A percentile compares a stretch with the other conserved stretches of the same genome.
Conservation (phyloP, 345 rosid species). For the Excoecaria cochinchinensis region DNA sequence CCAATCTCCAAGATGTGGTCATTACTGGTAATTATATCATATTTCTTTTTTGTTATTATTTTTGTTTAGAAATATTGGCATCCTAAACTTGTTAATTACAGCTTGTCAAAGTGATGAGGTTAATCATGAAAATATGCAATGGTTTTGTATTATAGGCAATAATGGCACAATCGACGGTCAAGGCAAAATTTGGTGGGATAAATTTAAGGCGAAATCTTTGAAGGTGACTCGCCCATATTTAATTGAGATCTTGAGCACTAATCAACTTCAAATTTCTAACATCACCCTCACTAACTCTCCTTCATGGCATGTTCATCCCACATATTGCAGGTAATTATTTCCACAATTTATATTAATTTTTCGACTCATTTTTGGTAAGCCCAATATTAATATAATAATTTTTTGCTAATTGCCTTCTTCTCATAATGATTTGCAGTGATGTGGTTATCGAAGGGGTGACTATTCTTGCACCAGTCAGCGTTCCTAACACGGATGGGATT, state of each 20-base stretch:
- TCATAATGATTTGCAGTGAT: slow-evolving; percentile 20
- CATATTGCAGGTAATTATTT: slow-evolving; percentile 48
- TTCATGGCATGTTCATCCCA: slow-evolving; percentile 61
- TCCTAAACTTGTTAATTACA: neutral
- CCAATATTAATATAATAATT: too few species aligned
- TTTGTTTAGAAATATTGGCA: neutral
- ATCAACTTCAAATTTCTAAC: slow-evolving; percentile 46
- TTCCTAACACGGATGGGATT: slow-evolving; percentile 88
- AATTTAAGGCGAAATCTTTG: slow-evolving; percentile 38
- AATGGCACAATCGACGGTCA: slow-evolving; percentile 70
- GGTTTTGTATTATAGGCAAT: slow-evolving; percentile 33
- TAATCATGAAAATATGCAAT: too few species aligned
- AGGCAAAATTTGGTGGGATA: slow-evolving; percentile 65
- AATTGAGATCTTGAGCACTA: slow-evolving; percentile 48
- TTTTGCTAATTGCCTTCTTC: neutral
- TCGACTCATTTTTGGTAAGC: too few species aligned
- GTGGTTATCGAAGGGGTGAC: slow-evolving; percentile 54
- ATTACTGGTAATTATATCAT: slow-evolving; percentile 51
- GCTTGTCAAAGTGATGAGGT: too few species aligned
- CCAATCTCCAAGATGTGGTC: slow-evolving; percentile 71
- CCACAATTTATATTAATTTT: too few species aligned
- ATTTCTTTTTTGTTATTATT: neutral
- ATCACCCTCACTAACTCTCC: slow-evolving; percentile 56
- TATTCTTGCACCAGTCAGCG: slow-evolving; percentile 58
- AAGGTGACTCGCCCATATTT: slow-evolving; percentile 53